A percentile compares a stretch with the other conserved stretches of the same genome.
Conservation (phyloP, 805 yeast genomes). For the Candida verbasci region DNA sequence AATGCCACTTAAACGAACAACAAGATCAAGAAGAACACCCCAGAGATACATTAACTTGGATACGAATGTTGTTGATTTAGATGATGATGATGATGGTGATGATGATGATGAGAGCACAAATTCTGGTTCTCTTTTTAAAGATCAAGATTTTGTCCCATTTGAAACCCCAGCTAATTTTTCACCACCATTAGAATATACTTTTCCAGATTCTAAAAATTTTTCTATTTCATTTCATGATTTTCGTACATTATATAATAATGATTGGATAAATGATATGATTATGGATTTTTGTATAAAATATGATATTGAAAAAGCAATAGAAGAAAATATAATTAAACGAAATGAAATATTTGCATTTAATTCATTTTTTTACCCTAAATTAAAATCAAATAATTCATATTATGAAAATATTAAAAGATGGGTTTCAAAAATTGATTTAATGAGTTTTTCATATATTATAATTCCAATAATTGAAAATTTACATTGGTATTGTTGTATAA, state of each 20-base stretch:
- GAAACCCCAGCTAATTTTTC: conserved; percentile 38
- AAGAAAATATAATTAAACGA: conserved; percentile 15
- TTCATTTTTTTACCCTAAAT: conserved; percentile 76
- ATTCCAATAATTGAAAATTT: conserved; percentile 76
- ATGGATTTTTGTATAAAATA: conserved; percentile 79
- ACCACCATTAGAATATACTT: conserved; percentile 45
- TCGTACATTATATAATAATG: conserved; percentile 69
- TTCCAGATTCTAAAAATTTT: conserved; percentile 51
- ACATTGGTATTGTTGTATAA: conserved; percentile 87
- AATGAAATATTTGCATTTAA: conserved; percentile 49
- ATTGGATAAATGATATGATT: conserved; percentile 86
- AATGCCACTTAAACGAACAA: conserved; percentile 1
- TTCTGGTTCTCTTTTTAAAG: conserved; percentile 2
- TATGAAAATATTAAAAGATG: conserved; percentile 70
- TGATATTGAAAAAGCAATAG: conserved; percentile 39
- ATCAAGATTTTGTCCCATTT: conserved; percentile 8
- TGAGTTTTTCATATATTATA: conserved; percentile 55
- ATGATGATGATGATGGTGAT: not conserved
- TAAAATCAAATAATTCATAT: conserved; percentile 33
- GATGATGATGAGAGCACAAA: not conserved
- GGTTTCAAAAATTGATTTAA: conserved; percentile 63
- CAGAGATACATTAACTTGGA: not conserved
- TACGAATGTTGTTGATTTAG: not conserved
- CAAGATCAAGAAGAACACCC: conserved; percentile 4
- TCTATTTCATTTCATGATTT: conserved; percentile 68